Conservation (phyloP, 164 flowering plant genomes). For the Pachysandra terminalis region DNA sequence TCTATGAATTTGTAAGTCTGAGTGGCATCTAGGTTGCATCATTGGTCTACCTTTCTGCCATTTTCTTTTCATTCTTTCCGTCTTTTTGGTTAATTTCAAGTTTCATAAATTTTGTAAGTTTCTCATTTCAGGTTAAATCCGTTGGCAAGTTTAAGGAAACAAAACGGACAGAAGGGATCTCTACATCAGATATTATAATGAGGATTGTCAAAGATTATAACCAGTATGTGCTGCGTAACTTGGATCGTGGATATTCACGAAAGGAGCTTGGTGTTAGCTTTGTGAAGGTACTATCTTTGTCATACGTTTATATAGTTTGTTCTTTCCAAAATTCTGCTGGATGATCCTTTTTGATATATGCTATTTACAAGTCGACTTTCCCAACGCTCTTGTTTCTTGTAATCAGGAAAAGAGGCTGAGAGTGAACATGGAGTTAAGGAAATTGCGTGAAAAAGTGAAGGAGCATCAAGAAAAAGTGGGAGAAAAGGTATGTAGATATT, state of each 20-base stretch:
- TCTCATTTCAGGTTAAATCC: constrained; percentile 53
- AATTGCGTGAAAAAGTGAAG: constrained; percentile 87
- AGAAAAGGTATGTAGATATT: constrained; percentile 31
- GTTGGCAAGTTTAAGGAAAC: constrained; percentile 80
- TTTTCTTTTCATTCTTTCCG: neutral
- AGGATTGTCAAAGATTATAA: constrained; percentile 95
- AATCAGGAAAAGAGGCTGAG: constrained; percentile 84
- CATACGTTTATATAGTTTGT: neutral
- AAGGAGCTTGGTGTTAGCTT: constrained; percentile 94
- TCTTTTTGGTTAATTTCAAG: neutral
- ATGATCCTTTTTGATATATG: neutral
- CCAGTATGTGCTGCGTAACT: constrained; percentile 88
- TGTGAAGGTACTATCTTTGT: constrained; percentile 63
- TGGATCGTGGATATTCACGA: constrained; percentile 92
- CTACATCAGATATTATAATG: constrained; percentile 87
- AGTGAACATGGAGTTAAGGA: constrained; percentile 83
- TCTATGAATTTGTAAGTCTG: constrained; percentile 67
- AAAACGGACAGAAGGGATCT: constrained; percentile 75
- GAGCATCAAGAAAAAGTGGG: constrained; percentile 91
- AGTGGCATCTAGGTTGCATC: neutral
- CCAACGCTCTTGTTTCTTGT: neutral
- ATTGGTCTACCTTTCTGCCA: neutral
- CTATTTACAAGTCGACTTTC: neutral
- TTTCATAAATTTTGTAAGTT: neutral
- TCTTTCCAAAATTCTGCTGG: neutral